phyloP scores from a whole-genome alignment of 1,284 basidiomycete genomes.

The Flammula alnicola region DNA sequence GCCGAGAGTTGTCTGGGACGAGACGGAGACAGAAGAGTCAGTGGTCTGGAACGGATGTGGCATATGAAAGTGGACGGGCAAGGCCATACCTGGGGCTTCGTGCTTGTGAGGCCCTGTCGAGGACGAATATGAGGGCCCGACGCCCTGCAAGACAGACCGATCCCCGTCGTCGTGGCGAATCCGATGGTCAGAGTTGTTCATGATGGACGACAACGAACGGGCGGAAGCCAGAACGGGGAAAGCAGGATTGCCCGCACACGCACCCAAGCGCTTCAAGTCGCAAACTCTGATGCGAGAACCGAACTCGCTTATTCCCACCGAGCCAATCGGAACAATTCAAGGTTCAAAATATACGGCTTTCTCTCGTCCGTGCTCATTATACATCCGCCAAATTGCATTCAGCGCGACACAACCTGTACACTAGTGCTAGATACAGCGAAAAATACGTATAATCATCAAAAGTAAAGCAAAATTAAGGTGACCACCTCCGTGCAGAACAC shows the following conservation, averaged over 20 bases:
- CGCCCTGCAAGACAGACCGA: slow-evolving; percentile 31
- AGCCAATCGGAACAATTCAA: slow-evolving; percentile 52
- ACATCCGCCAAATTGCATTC: not conserved
- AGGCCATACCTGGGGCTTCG: slow-evolving; percentile 42
- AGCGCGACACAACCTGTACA: not conserved
- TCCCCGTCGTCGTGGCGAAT: slow-evolving; percentile 47
- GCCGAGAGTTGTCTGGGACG: slow-evolving; percentile 34
- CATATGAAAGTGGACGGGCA: slow-evolving; percentile 24
- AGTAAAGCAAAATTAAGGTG: slow-evolving; percentile 15
- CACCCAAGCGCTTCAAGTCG: slow-evolving; percentile 42
- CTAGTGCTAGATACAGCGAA: slow-evolving; percentile 17
- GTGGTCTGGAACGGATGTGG: slow-evolving; percentile 20
- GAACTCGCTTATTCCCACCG: slow-evolving; percentile 47
- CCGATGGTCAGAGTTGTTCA: slow-evolving; percentile 50
- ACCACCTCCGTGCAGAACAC: too few relatives aligned
- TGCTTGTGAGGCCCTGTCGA: slow-evolving; percentile 25
- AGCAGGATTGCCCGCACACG: slow-evolving; percentile 48
- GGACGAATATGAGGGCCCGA: slow-evolving; percentile 20
- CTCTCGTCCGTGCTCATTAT: slow-evolving; percentile 10
- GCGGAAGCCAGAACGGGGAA: slow-evolving; percentile 46
- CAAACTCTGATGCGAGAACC: slow-evolving; percentile 46
- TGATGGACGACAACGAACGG: too few relatives aligned
- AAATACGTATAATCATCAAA: too few relatives aligned
- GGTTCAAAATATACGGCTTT: slow-evolving; percentile 30
- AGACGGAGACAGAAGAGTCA: slow-evolving; percentile 22